phyloP scores from a whole-genome alignment of 176 grass and related monocot species.

The Leersia perrieri region DNA sequence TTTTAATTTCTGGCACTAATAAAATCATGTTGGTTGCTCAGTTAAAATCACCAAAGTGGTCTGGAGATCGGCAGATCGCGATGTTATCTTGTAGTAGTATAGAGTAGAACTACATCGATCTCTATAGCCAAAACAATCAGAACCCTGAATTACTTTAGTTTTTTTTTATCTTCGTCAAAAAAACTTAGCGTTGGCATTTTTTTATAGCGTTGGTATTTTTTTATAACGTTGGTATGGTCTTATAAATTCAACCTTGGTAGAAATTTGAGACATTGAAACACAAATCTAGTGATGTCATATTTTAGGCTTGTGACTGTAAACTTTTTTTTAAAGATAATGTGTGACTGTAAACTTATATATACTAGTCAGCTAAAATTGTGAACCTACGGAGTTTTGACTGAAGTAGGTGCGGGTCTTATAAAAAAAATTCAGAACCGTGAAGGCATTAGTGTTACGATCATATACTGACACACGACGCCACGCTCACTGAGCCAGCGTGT shows the following conservation, averaged over 20 bases:
- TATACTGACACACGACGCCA: not conserved
- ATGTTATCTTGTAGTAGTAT: not conserved
- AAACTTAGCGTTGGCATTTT: no score
- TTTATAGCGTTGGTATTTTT: no score
- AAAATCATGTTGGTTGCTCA: conserved; percentile 27
- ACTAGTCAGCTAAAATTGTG: not conserved
- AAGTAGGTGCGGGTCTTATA: not conserved
- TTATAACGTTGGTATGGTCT: not conserved
- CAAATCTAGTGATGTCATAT: not conserved
- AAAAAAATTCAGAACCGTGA: not conserved
- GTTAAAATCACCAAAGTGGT: conserved; percentile 33
- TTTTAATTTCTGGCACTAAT: conserved; percentile 12
- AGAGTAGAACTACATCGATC: not conserved
- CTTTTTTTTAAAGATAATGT: no score
- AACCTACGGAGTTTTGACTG: not conserved
- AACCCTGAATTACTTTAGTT: not conserved
- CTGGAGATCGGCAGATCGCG: not conserved
- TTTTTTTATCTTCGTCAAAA: no score
- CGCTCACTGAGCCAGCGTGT: not conserved
- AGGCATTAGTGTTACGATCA: not conserved
- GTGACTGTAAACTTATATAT: no score
- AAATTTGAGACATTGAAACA: not conserved
- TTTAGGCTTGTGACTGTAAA: not conserved
- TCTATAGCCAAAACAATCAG: not conserved
- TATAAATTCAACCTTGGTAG: not conserved